Percentiles rank a stretch among this genome's conserved stretches.
Evolutionary conservation across 2,329 filamentous ascomycete species (phyloP).

Genomic region (Ceratocystis alfenasii): DNA sequence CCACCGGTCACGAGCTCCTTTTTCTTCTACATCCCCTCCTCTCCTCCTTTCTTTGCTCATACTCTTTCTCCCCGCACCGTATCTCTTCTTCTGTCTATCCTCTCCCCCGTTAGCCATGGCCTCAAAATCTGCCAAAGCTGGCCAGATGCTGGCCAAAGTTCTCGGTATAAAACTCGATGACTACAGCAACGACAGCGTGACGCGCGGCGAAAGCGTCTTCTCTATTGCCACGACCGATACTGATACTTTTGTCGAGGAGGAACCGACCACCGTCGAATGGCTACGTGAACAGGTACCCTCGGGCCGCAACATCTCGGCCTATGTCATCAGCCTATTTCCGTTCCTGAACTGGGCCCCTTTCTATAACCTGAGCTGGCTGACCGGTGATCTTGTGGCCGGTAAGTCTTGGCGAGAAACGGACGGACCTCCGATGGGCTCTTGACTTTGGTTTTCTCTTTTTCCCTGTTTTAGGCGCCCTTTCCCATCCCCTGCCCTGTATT

Average conservation of each 20-base stretch:
- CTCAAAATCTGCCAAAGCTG: slow-evolving; percentile 43
- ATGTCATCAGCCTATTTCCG: slow-evolving; percentile 65
- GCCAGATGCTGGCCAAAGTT: slow-evolving; percentile 62
- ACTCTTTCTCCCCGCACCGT: slow-evolving; percentile 1
- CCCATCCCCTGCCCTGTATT: background rate
- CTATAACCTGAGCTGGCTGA: slow-evolving; percentile 83
- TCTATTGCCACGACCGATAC: slow-evolving; percentile 61
- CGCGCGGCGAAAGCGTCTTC: slow-evolving; percentile 66
- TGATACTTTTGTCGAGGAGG: slow-evolving; percentile 60
- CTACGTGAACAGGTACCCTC: slow-evolving; percentile 52
- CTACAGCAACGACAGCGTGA: slow-evolving; percentile 46
- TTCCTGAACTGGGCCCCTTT: slow-evolving; percentile 78
- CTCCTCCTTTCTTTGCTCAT: background rate
- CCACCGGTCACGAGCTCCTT: background rate
- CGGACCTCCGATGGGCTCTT: background rate
- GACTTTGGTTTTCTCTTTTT: background rate
- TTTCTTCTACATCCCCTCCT: background rate
- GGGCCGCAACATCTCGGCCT: slow-evolving; percentile 41
- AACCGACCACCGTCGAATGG: slow-evolving; percentile 66
- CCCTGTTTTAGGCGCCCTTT: background rate
- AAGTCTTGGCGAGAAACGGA: slow-evolving; percentile 11
- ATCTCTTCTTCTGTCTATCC: background rate
- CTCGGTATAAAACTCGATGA: slow-evolving; percentile 71
- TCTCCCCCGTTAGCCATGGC: slow-evolving; percentile 28
- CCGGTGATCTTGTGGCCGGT: slow-evolving; percentile 76